A percentile compares a stretch with the other conserved stretches of the same genome.
phyloP scores from a whole-genome alignment of 495 filamentous ascomycete genomes.

The Hypoxylon trugodes region DNA sequence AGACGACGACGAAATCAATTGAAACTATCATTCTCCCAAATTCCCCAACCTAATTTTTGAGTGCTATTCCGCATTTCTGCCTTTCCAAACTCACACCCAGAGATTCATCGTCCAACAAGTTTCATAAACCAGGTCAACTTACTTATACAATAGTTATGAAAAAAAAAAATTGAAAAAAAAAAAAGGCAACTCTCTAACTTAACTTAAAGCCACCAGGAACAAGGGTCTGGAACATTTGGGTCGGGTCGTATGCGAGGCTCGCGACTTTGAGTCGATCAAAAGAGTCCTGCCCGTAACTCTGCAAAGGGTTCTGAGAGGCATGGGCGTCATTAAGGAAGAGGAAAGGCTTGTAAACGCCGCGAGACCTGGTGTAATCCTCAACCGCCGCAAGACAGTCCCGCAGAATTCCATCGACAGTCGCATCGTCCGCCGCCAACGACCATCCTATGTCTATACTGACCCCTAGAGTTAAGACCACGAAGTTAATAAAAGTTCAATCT shows the following conservation, averaged over 20 bases:
- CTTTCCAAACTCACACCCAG: too few species aligned
- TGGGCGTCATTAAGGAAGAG: slow-evolving; percentile 20
- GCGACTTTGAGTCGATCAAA: slow-evolving; percentile 35
- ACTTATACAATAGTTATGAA: too few species aligned
- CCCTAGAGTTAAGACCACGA: neutral
- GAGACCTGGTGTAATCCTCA: slow-evolving; percentile 1
- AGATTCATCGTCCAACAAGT: too few species aligned
- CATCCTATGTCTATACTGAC: slow-evolving; percentile 3
- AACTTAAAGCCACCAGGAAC: slow-evolving; percentile 19
- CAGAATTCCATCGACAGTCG: neutral
- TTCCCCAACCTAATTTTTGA: too few species aligned
- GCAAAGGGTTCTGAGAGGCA: slow-evolving; percentile 41
- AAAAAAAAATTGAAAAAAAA: too few species aligned
- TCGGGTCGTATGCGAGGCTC: slow-evolving; percentile 46
- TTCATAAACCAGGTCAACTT: too few species aligned
- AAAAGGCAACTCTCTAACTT: too few species aligned
- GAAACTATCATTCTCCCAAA: too few species aligned
- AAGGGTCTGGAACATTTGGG: slow-evolving; percentile 46
- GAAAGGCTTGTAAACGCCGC: neutral
- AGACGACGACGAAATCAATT: too few species aligned
- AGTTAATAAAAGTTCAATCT: too few species aligned
- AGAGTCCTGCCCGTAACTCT: slow-evolving; percentile 44
- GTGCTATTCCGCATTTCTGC: too few species aligned
- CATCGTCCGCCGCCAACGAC: neutral
- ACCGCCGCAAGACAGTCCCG: neutral